phyloP scores from a whole-genome alignment of 257 asterid genomes.

The Solanum chilense region DNA sequence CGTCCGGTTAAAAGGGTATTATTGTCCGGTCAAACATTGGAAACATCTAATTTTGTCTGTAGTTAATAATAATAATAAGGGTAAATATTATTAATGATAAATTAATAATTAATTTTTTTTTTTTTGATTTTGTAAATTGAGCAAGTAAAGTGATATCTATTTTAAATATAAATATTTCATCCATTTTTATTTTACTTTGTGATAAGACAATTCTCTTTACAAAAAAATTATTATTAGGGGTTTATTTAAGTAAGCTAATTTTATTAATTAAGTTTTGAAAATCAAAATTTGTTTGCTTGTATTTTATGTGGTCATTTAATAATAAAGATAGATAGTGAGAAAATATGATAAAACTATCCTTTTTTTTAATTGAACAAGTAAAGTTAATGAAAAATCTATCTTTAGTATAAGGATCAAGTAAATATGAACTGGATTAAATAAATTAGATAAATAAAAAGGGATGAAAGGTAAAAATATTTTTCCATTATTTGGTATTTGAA shows the following conservation, averaged over 20 bases:
- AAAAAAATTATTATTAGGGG: background rate
- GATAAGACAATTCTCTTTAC: background rate
- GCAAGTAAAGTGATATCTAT: background rate
- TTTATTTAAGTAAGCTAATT: background rate
- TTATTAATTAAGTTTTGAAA: background rate
- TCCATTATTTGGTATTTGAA: no score
- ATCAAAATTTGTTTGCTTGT: background rate
- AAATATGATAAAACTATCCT: background rate
- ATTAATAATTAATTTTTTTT: fast-evolving
- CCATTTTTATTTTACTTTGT: background rate
- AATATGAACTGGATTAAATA: no score
- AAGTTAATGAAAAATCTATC: background rate
- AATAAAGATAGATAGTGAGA: background rate
- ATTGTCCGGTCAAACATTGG: background rate
- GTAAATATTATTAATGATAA: no score
- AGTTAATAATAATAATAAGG: no score
- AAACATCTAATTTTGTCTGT: background rate
- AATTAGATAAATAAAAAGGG: background rate
- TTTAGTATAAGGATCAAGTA: background rate
- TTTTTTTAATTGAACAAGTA: background rate
- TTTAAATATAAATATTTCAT: no score
- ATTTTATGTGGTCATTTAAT: background rate
- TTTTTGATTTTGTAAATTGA: background rate
- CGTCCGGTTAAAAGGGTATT: background rate
- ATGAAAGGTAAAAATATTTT: background rate